Conservation (phyloP, 345 rosid species). For the Euphorbia peplus region DNA sequence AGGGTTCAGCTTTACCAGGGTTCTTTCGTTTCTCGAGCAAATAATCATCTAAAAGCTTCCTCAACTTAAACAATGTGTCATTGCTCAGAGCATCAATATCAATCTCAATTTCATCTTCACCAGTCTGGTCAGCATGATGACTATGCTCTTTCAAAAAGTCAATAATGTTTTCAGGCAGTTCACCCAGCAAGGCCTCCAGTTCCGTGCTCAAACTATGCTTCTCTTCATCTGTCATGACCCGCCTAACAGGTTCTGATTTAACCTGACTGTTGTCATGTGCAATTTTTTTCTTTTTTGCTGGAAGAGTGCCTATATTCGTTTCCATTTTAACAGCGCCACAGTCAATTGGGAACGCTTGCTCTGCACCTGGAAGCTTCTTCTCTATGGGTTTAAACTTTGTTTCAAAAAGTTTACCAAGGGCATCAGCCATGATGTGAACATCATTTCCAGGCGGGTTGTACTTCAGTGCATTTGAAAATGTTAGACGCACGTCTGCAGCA, state of each 20-base stretch:
- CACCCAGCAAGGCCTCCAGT: constrained; percentile 35
- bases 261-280: constrained; percentile 31
- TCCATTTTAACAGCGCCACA: constrained; percentile 29
- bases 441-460: constrained; percentile 85
- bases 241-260: constrained; percentile 41
- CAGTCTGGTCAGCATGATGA: constrained; percentile 43
- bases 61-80: constrained; percentile 59
- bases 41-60: constrained; percentile 72
- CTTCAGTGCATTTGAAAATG: constrained; percentile 73
- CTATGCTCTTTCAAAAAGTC: constrained; percentile 73
- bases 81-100: constrained; percentile 69
- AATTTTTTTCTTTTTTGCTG: constrained; percentile 41
- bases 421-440: constrained; percentile 62
- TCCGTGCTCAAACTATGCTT: constrained; percentile 17
- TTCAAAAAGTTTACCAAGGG: constrained; percentile 65
- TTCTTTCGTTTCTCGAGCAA: constrained; percentile 48
- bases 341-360: constrained; percentile 28
- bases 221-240: constrained; percentile 20
- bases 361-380: constrained; percentile 57
- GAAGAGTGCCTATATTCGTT: constrained; percentile 20
- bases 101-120: constrained; percentile 82
- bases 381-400: constrained; percentile 73
- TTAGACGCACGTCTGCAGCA: constrained; percentile 77
- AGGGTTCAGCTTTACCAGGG: constrained; percentile 49
- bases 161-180: constrained; percentile 65